phyloP scores from a whole-genome alignment of 768 basidiomycete species.

The Trametes coccinea region DNA sequence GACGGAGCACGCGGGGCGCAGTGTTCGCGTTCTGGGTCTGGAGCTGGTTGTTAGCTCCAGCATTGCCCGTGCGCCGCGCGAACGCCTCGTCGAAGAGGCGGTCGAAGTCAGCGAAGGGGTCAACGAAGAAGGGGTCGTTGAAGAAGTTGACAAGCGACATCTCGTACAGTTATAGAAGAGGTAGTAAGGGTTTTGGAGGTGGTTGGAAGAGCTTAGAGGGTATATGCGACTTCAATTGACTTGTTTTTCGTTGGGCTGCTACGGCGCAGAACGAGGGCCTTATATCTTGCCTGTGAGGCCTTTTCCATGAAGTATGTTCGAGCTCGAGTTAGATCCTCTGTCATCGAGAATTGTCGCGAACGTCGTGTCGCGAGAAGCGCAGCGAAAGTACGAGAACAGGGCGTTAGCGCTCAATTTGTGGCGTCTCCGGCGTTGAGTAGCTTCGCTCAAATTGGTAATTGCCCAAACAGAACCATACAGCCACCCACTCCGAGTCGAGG shows the following conservation, averaged over 20 bases:
- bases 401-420: background rate
- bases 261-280: background rate
- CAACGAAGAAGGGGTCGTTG: constrained; percentile 37
- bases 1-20: constrained; percentile 13
- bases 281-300: background rate
- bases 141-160: constrained; percentile 37
- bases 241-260: background rate
- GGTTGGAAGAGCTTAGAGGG: background rate
- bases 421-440: background rate
- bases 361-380: background rate
- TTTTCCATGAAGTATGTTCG: background rate
- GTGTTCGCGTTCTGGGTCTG: constrained; percentile 6
- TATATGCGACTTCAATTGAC: background rate
- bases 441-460: background rate
- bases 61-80: constrained; percentile 20
- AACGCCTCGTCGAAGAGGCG: constrained; percentile 44
- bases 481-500: too few relatives aligned
- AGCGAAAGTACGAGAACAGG: background rate
- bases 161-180: background rate
- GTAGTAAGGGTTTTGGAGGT: background rate
- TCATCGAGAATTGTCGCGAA: background rate
- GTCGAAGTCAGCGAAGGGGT: constrained; percentile 43
- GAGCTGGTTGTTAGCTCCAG: constrained; percentile 4
- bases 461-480: too few relatives aligned
- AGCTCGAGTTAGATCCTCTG: background rate